These are phyloP conservation scores for Adansonia grandidieri DNA, from an alignment of 441 rosid genomes.

Conservation along the genomic window DNA sequence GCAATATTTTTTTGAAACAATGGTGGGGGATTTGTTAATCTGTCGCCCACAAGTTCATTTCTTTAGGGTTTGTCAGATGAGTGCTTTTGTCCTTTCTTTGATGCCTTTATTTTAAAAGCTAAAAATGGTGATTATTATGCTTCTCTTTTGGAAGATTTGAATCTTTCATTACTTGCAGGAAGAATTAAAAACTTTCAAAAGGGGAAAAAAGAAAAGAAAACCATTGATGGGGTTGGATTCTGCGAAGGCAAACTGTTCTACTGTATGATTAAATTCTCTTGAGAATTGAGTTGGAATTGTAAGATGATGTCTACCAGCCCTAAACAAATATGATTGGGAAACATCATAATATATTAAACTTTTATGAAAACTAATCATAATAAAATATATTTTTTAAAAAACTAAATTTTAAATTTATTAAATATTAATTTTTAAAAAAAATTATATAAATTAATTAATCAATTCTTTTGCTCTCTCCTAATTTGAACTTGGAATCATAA, in stretches of 20 bases:
- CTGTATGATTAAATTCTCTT: conserved; percentile 26
- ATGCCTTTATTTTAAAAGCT: background rate
- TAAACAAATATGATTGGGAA: conserved; percentile 37
- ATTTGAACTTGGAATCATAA: background rate
- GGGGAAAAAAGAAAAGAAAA: background rate
- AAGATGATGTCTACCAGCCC: conserved; percentile 37
- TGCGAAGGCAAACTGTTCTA: conserved; percentile 26
- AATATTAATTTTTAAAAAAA: background rate
- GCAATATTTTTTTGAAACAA: conserved; percentile 1
- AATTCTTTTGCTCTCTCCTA: background rate
- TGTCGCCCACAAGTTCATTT: conserved; percentile 13
- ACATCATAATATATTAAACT: conserved; percentile 10
- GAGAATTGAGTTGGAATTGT: conserved; percentile 35
- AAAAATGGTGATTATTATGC: conserved; percentile 27
- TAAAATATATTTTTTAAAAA: background rate
- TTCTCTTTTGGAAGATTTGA: conserved; percentile 43
- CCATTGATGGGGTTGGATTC: conserved; percentile 31
- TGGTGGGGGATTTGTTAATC: background rate
- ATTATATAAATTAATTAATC: background rate
- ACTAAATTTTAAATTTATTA: too few relatives aligned
- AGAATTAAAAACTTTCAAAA: background rate
- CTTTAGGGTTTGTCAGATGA: conserved; percentile 19
- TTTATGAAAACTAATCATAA: conserved; percentile 1
- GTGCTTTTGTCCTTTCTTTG: conserved; percentile 21
- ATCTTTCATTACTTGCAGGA: conserved; percentile 4